phyloP scores from a whole-genome alignment of 2,329 filamentous ascomycete species.

The Alternaria sp. region DNA sequence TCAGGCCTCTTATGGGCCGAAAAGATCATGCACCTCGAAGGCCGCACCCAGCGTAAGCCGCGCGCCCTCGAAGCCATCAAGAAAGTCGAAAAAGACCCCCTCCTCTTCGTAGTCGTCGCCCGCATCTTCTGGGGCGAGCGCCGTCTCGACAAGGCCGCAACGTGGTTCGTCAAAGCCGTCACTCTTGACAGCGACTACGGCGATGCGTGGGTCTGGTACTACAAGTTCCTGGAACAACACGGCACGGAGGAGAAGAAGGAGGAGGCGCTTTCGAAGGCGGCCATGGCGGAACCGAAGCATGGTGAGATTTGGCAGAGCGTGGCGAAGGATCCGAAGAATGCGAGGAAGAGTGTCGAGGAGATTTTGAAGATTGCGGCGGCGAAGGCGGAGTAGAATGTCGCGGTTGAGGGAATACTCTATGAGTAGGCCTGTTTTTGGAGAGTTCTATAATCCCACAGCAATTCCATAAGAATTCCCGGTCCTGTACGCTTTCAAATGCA shows the following conservation, averaged over 20 bases:
- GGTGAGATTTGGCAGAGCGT: conserved; percentile 90
- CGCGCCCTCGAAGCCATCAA: conserved; percentile 93
- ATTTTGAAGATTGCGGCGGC: conserved; percentile 79
- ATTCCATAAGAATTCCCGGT: no score
- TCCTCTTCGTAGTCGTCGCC: conserved; percentile 88
- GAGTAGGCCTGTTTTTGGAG: neutral
- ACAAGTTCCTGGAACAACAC: conserved; percentile 89
- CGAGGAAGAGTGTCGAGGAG: conserved; percentile 76
- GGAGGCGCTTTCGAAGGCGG: conserved; percentile 82
- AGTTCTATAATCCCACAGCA: no score
- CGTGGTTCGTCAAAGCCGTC: conserved; percentile 97
- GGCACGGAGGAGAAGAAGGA: conserved; percentile 91
- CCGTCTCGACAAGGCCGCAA: conserved; percentile 89
- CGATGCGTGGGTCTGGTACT: conserved; percentile 98
- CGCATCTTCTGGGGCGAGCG: conserved; percentile 96
- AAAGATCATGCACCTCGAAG: conserved; percentile 92
- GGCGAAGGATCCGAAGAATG: conserved; percentile 85
- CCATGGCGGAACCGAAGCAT: conserved; percentile 84
- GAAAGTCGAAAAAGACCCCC: conserved; percentile 90
- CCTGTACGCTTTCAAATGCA: neutral
- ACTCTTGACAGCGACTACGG: conserved; percentile 84
- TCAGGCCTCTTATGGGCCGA: conserved; percentile 91
- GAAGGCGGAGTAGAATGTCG: conserved; percentile 52
- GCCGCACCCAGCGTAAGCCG: conserved; percentile 89
- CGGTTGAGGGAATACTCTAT: neutral